These are phyloP conservation scores for Alternaria angustiovoidea DNA, from an alignment of 2,329 filamentous ascomycete species.

Conservation along the genomic window DNA sequence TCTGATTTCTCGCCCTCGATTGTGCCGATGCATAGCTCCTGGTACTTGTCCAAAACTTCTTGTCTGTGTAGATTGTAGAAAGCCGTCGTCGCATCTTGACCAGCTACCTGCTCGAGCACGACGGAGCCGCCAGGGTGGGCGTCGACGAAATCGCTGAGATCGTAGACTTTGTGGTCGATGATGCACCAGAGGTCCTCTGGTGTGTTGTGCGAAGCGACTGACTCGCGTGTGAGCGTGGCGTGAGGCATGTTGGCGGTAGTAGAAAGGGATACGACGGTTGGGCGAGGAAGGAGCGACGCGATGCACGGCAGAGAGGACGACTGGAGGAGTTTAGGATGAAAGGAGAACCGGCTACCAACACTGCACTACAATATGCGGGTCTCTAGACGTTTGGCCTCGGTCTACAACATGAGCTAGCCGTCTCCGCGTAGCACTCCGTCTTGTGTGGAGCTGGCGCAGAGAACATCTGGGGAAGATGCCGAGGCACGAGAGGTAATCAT, in stretches of 20 bases:
- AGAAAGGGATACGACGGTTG: not conserved
- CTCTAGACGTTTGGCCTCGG: constrained; percentile 26
- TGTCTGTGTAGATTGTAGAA: constrained; percentile 95
- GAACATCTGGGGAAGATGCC: constrained; percentile 32
- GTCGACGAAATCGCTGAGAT: constrained; percentile 83
- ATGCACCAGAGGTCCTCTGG: constrained; percentile 83
- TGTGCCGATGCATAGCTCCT: constrained; percentile 76
- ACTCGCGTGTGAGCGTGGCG: constrained; percentile 56
- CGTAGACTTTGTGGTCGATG: constrained; percentile 87
- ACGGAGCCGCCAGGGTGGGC: constrained; percentile 84
- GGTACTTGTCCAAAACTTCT: constrained; percentile 85
- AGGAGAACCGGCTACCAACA: constrained; percentile 2
- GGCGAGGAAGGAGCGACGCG: not conserved
- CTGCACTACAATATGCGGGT: constrained; percentile 20
- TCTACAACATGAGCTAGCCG: constrained; percentile 24
- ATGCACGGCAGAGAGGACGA: not conserved
- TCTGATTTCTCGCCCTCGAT: constrained; percentile 77
- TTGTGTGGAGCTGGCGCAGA: constrained; percentile 21
- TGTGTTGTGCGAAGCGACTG: constrained; percentile 78
- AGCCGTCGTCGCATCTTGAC: constrained; percentile 79
- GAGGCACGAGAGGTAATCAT: constrained; percentile 23
- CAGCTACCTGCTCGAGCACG: constrained; percentile 81
- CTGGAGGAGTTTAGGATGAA: not conserved
- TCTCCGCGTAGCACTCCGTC: constrained; percentile 24
- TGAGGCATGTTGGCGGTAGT: constrained; percentile 38